Conservation (phyloP, 2,329 filamentous ascomycete species). For the Fusarium setosum region DNA sequence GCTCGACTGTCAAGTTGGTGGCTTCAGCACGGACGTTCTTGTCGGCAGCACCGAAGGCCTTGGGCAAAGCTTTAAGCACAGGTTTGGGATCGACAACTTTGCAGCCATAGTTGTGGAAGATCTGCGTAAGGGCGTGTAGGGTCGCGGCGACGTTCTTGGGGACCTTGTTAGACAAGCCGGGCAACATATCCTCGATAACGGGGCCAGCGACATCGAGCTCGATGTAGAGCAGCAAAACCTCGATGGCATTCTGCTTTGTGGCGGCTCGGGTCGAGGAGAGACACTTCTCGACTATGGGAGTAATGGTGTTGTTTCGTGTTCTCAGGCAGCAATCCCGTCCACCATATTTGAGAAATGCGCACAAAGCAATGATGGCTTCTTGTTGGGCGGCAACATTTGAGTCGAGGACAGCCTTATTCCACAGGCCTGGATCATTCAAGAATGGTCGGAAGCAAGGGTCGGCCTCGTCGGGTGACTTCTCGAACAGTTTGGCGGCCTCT, state of each 20-base stretch:
- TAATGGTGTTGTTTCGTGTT: slow-evolving; percentile 80
- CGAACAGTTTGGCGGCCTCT: slow-evolving; percentile 88
- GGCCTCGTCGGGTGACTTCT: slow-evolving; percentile 84
- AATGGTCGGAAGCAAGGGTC: slow-evolving; percentile 91
- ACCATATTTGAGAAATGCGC: slow-evolving; percentile 92
- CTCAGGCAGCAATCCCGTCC: slow-evolving; percentile 82
- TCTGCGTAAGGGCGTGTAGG: slow-evolving; percentile 80
- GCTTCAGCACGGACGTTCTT: slow-evolving; percentile 98
- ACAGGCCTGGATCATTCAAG: slow-evolving; percentile 83
- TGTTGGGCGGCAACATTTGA: slow-evolving; percentile 97
- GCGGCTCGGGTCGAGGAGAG: slow-evolving; percentile 87
- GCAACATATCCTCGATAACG: slow-evolving; percentile 90
- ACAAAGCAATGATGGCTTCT: slow-evolving; percentile 88
- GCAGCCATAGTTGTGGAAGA: slow-evolving; percentile 95
- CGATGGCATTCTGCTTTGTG: slow-evolving; percentile 87
- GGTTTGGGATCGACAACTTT: slow-evolving; percentile 95
- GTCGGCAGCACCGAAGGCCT: slow-evolving; percentile 94
- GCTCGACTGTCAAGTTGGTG: slow-evolving; percentile 89
- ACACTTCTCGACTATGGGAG: slow-evolving; percentile 89
- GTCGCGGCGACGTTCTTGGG: slow-evolving; percentile 85
- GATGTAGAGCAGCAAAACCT: slow-evolving; percentile 88
- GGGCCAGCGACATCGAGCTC: slow-evolving; percentile 89
- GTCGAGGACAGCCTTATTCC: slow-evolving; percentile 93
- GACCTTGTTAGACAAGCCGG: slow-evolving; percentile 85
- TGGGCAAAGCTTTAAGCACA: slow-evolving; percentile 87